Conservation (phyloP, 176 grass and related monocot species). For the Juncus effusus region DNA sequence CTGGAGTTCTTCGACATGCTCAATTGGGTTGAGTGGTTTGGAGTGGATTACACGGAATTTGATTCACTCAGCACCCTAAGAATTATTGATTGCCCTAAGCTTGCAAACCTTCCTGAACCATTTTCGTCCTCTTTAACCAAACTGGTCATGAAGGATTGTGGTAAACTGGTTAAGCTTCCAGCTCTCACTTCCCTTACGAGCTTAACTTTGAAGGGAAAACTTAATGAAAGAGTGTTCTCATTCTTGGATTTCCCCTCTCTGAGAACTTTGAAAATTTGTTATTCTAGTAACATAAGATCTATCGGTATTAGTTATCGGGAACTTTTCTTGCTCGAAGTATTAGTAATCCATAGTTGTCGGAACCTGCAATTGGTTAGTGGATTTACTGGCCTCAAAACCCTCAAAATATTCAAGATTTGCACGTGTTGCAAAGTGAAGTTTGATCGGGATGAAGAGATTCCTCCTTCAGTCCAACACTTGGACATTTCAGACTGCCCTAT, state of each 20-base stretch:
- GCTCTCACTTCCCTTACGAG: constrained; percentile 9
- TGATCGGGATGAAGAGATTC: background rate
- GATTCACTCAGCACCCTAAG: constrained; percentile 25
- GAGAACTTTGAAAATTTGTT: background rate
- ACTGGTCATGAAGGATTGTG: constrained; percentile 19
- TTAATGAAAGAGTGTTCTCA: background rate
- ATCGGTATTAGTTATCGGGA: background rate
- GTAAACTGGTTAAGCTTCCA: background rate
- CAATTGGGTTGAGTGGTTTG: constrained; percentile 38
- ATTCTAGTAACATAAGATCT: background rate
- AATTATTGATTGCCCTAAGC: constrained; percentile 20
- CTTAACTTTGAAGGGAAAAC: constrained; percentile 12
- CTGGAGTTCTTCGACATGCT: constrained; percentile 33
- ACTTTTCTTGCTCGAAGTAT: constrained; percentile 1
- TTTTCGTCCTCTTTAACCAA: constrained; percentile 19
- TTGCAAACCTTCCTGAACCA: constrained; percentile 25
- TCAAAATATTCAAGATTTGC: constrained; percentile 16
- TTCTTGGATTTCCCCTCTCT: background rate
- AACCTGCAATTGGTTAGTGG: constrained; percentile 11
- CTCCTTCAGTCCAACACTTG: background rate
- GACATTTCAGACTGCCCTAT: background rate
- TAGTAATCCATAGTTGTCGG: constrained; percentile 8
- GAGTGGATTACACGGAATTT: constrained; percentile 19
- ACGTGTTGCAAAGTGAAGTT: background rate
- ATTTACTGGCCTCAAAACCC: background rate